Percentiles rank a stretch among this genome's conserved stretches.
phyloP scores from a whole-genome alignment of 306 rosid genomes.

The Quercus dentata region DNA sequence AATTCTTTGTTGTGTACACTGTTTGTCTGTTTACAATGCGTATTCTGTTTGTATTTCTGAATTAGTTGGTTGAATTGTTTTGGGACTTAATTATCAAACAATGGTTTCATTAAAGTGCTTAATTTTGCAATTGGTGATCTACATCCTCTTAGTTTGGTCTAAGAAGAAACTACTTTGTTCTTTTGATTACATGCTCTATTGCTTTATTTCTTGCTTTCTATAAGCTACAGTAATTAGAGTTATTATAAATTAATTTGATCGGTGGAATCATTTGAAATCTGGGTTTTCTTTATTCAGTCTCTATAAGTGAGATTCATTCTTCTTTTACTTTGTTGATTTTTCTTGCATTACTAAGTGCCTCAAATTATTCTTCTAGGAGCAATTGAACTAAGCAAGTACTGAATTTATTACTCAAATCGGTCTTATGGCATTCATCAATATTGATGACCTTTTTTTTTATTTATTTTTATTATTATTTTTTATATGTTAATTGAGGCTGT shows the following conservation, averaged over 20 bases:
- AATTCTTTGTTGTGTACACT: constrained; percentile 1
- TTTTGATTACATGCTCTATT: background rate
- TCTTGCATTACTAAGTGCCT: background rate
- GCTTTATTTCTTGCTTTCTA: background rate
- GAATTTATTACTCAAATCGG: background rate
- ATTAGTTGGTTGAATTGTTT: background rate
- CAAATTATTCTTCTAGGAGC: background rate
- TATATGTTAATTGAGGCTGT: background rate
- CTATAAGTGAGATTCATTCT: background rate
- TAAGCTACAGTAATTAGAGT: background rate
- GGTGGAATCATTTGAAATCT: background rate
- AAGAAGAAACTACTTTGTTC: background rate
- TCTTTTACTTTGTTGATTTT: background rate
- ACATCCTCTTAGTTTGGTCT: background rate
- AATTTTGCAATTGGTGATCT: background rate
- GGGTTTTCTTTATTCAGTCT: background rate
- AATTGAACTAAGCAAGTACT: background rate
- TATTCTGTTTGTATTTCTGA: background rate
- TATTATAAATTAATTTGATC: background rate
- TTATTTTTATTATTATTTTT: background rate
- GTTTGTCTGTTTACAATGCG: background rate
- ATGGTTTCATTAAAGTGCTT: background rate
- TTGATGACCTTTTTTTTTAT: background rate
- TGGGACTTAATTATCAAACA: background rate
- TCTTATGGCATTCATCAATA: background rate